Base-by-base conservation (phyloP, 148 eudicot genomes). In the Camellia sinensis region DNA sequence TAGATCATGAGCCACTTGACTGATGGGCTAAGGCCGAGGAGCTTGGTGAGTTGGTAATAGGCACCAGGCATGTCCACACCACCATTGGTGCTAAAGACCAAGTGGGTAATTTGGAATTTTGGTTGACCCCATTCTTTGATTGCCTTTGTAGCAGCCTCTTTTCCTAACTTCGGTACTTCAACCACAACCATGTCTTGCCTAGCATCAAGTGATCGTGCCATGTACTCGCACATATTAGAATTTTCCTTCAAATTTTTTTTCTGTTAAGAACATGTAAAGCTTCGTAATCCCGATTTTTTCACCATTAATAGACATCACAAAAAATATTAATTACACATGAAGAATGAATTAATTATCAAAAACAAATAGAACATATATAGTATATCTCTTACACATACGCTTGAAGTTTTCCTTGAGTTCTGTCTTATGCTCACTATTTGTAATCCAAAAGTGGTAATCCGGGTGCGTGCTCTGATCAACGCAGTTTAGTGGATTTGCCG, bases 401-500 rank as follows among this genome's bases (percentile, higher is more conserved):
- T 71, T 67, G 22, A 86, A 86, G 29, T 86, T 86, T 62, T 86
- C 86, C 40, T 86, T 84, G 50, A 86, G 84, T 29, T 83, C 86
- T 0, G 84, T 54, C 81, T 56, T 84, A 66, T 86, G 81, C 69
- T 86, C 89, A 37, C 89, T 86, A 5, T 86, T 81, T 2, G 89
- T 83, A 73, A 86, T 79, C 21, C 89, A 82, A 7, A 86, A 86
- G 50, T 86, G 84, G 62, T 75, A 86, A 45, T 86, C 89, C 5
- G 89, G 86, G 19, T 86, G 84, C 1, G 82, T 81, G 83, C 84
- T 84, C 70, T 86, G 89, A n/a, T 86, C 86, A 18, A 81, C 86
- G 17, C 89, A 86, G 29, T 86, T 86, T 0, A 81, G 48, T 1
- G 89, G 89, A 3, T 83, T 86, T 1, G 89, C 78, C 1, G 89